phyloP scores from a whole-genome alignment of 306 rosid species.

The Citrullus colocynthis region DNA sequence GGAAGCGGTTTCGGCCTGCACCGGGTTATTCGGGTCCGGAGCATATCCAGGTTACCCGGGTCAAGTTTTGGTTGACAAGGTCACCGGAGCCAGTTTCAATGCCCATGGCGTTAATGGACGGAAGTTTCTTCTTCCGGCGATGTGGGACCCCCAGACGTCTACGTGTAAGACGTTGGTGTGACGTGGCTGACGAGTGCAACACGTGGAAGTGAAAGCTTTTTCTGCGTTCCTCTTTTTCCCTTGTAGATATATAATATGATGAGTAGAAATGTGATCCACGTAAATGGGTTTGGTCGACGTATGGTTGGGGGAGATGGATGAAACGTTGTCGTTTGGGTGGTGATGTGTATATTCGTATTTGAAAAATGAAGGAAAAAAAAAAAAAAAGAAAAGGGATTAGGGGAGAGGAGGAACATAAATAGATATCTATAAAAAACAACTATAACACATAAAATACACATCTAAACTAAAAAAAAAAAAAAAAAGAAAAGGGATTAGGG shows the following conservation, averaged over 20 bases:
- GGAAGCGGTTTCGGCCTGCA: conserved; percentile 79
- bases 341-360: conserved; percentile 40
- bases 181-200: background rate
- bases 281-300: background rate
- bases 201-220: background rate
- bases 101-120: conserved; percentile 60
- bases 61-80: conserved; percentile 34
- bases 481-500: too few species aligned
- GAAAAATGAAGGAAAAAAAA: conserved; percentile 6
- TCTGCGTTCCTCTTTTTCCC: background rate
- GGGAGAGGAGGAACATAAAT: background rate
- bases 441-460: too few species aligned
- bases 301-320: conserved; percentile 9
- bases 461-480: too few species aligned
- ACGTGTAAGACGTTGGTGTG: conserved; percentile 60
- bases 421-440: too few species aligned
- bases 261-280: conserved; percentile 19
- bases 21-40: conserved; percentile 65
- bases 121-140: conserved; percentile 63
- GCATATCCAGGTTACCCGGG: conserved; percentile 88
- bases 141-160: conserved; percentile 83
- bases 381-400: background rate
- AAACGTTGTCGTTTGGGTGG: conserved; percentile 32
- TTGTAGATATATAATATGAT: background rate
- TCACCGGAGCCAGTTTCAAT: conserved; percentile 61